Base-by-base conservation (phyloP, 352 stramenopile genomes). In the Globisporangium paddicum region DNA sequence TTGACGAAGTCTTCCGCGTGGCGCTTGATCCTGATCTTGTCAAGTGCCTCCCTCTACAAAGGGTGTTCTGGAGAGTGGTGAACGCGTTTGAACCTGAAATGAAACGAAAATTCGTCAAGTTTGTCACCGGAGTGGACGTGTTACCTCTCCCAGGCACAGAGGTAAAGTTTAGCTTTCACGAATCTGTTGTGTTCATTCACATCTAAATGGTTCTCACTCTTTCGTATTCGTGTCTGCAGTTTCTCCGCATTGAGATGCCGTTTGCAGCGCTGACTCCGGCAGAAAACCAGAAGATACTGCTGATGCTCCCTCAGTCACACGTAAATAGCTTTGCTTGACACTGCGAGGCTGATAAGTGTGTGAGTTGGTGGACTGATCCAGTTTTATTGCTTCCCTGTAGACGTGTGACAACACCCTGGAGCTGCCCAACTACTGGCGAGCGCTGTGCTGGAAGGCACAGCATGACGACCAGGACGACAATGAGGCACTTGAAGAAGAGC, bases 381-480 rank as follows among this genome's bases (percentile, higher is more conserved):
- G 1, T 54, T 32, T 28, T 7, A n/a, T 28, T 18, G 2, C 23
- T 28, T 26, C 55, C 44, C 44, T 38, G 16, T 44, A 90, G 81
- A 91, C 81, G 7, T 91, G 79, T 41, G 79, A 91, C 58, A 91
- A 91, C 51, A 87, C 73, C 9, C 48, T 91, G 10, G 79, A 91
- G 54, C 69, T 91, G 10, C 79, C 79, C 9, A 65, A 91, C 67
- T 91, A 89, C 55, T 91, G 82, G 79, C 82, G 77, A 44, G 79
- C 77, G 10, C 49, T 89, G 6, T 86, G 78, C 59, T 89, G 71
- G 79, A 73, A 71, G 47, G 42, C 64, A 16, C 42, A 73, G 0
- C 72, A 74, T 16, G 62, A 79, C 13, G 66, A 75, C 19, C 42
- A 63, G 5, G 49, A 58, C 21, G 53, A 58, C 6, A 78, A 55